Percentiles rank a stretch among this genome's conserved stretches.
phyloP scores from a whole-genome alignment of 2,329 filamentous ascomycete genomes.

The Tothia fuscella region DNA sequence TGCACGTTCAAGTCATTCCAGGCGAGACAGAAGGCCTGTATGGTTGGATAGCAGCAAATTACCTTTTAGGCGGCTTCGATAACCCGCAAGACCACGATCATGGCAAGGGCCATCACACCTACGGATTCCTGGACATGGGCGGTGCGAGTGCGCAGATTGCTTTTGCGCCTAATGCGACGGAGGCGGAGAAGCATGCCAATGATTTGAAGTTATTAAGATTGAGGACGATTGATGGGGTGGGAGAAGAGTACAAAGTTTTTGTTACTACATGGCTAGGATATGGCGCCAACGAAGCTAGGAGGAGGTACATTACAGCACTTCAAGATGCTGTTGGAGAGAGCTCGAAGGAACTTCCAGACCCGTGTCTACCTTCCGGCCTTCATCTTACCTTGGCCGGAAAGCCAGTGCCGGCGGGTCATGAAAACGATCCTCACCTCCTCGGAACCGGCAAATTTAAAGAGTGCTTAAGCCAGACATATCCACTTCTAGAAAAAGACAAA shows the following conservation, averaged over 20 bases:
- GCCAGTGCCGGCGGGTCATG: slow-evolving; percentile 34
- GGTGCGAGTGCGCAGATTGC: slow-evolving; percentile 96
- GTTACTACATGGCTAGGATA: slow-evolving; percentile 96
- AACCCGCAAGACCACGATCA: slow-evolving; percentile 61
- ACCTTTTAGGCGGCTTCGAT: slow-evolving; percentile 84
- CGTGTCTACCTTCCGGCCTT: slow-evolving; percentile 73
- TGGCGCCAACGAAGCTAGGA: slow-evolving; percentile 85
- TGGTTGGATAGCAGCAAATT: slow-evolving; percentile 96
- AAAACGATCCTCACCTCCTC: slow-evolving; percentile 44
- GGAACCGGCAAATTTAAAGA: slow-evolving; percentile 82
- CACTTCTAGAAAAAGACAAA: slow-evolving; percentile 78
- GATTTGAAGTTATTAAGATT: slow-evolving; percentile 79
- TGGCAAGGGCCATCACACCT: slow-evolving; percentile 83
- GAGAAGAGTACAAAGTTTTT: slow-evolving; percentile 78
- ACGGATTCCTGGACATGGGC: slow-evolving; percentile 97
- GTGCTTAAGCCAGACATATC: slow-evolving; percentile 71
- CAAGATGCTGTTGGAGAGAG: slow-evolving; percentile 50
- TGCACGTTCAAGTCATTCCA: slow-evolving; percentile 87
- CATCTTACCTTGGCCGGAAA: slow-evolving; percentile 62
- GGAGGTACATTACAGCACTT: slow-evolving; percentile 71
- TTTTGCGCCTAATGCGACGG: slow-evolving; percentile 87
- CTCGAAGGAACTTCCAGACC: slow-evolving; percentile 66
- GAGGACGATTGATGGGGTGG: slow-evolving; percentile 66
- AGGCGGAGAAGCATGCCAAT: slow-evolving; percentile 77
- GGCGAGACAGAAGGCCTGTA: slow-evolving; percentile 94